Percentiles rank a stretch among this genome's conserved stretches.
Conservation (phyloP, 495 filamentous ascomycete species). For the Aspergillus sparsus region DNA sequence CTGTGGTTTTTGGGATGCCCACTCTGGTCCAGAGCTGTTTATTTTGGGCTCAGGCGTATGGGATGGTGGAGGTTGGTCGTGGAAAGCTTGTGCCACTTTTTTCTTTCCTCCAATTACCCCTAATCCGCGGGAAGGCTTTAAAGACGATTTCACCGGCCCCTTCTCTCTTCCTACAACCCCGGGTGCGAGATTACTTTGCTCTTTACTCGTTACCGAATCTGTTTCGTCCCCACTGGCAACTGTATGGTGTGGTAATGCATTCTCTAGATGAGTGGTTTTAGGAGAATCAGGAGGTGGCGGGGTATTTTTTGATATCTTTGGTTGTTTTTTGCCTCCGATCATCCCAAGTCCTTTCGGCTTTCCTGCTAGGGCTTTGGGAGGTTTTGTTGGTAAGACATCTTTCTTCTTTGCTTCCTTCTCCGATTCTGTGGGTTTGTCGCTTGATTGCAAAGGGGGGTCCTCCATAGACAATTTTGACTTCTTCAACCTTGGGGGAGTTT, state of each 20-base stretch:
- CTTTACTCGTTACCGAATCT: conserved; percentile 10
- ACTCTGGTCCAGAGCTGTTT: conserved; percentile 7
- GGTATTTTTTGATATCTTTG: conserved; percentile 6
- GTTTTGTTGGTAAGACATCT: conserved; percentile 4
- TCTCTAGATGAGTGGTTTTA: background rate
- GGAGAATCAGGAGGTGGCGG: background rate
- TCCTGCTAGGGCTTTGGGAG: conserved; percentile 18
- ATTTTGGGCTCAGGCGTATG: background rate
- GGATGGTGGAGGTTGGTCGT: conserved; percentile 12
- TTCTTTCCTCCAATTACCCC: conserved; percentile 46
- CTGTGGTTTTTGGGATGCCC: conserved; percentile 13
- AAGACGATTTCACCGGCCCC: conserved; percentile 20
- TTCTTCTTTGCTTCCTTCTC: conserved; percentile 10
- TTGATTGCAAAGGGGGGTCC: background rate
- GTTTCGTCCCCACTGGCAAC: background rate
- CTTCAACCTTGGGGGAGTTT: conserved; percentile 38
- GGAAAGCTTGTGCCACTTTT: conserved; percentile 19
- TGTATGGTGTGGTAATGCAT: background rate
- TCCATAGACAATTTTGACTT: conserved; percentile 14
- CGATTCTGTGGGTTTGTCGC: background rate
- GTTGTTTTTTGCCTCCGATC: conserved; percentile 28
- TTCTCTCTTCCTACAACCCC: background rate
- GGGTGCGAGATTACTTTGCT: background rate
- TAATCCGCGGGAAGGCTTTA: conserved; percentile 25
- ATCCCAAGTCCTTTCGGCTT: conserved; percentile 23